These are phyloP conservation scores for Groenewaldozyma salmanticensis DNA, from an alignment of 805 yeast genomes.

Conservation along the genomic window DNA sequence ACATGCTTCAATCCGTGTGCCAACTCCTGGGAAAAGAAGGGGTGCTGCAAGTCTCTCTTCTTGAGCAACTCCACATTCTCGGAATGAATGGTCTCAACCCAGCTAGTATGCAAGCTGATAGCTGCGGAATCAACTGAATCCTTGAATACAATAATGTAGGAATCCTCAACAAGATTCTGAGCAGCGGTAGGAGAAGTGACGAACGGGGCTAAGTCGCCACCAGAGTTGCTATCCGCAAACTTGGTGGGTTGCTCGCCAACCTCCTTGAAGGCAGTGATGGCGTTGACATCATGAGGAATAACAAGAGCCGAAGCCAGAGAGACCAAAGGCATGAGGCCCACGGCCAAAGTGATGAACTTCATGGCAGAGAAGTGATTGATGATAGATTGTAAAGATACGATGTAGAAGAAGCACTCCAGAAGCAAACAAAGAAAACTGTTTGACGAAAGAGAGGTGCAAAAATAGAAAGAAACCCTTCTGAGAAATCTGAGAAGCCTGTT, in stretches of 20 bases:
- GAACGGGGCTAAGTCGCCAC: conserved; percentile 35
- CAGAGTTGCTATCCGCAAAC: conserved; percentile 8
- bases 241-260: too few species aligned
- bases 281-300: conserved; percentile 45
- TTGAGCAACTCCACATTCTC: conserved; percentile 16
- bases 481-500: too few species aligned
- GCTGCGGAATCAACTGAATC: conserved; percentile 45
- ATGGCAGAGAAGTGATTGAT: conserved; percentile 5
- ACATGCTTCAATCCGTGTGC: conserved; percentile 21
- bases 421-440: too few species aligned
- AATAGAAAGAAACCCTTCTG: too few species aligned
- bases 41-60: conserved; percentile 33
- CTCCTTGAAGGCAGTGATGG: conserved; percentile 27
- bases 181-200: conserved; percentile 34
- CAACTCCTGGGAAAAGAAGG: conserved; percentile 15
- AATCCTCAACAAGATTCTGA: conserved; percentile 22
- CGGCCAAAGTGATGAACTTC: conserved; percentile 16
- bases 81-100: conserved; percentile 40
- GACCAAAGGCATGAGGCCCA: conserved; percentile 22
- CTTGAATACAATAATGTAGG: conserved; percentile 79
- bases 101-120: conserved; percentile 54
- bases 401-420: too few species aligned
- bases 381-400: neutral
- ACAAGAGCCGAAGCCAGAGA: conserved; percentile 44
- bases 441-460: too few species aligned